phyloP scores from a whole-genome alignment of 257 asterid species.

The Scutellaria baicalensis region DNA sequence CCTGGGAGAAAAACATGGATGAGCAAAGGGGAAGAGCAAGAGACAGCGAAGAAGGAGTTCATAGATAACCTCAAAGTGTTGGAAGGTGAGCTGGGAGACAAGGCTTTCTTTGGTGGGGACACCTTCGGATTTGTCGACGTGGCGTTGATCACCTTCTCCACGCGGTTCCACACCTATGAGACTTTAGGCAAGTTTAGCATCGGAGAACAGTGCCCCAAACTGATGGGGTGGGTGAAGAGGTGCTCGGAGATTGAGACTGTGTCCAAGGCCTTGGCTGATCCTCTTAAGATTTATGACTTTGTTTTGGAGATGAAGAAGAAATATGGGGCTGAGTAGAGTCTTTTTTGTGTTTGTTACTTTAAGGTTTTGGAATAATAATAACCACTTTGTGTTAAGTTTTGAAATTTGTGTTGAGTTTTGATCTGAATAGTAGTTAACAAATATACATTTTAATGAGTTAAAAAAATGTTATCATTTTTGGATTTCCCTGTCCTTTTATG shows the following conservation, averaged over 20 bases:
- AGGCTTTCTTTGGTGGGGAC: constrained; percentile 42
- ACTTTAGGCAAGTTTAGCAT: constrained; percentile 21
- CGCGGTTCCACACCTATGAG: constrained; percentile 33
- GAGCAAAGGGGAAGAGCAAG: too few relatives aligned
- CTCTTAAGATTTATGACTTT: constrained; percentile 18
- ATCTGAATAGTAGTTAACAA: too few relatives aligned
- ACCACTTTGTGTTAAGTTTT: too few relatives aligned
- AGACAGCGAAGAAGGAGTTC: too few relatives aligned
- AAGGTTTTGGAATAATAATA: too few relatives aligned
- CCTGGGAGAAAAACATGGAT: too few relatives aligned
- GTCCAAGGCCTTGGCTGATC: constrained; percentile 29
- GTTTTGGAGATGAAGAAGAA: constrained; percentile 13
- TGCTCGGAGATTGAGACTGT: constrained; percentile 31
- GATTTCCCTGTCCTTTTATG: too few relatives aligned
- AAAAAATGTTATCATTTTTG: too few relatives aligned
- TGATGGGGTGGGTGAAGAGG: constrained; percentile 31
- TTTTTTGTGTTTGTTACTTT: too few relatives aligned
- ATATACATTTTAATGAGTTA: too few relatives aligned
- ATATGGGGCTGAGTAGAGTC: constrained; percentile 3
- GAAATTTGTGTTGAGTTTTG: too few relatives aligned
- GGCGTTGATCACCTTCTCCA: constrained; percentile 17
- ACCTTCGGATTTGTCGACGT: constrained; percentile 29
- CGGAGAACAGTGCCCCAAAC: constrained; percentile 29
- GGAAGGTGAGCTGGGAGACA: constrained; percentile 39
- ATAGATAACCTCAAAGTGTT: constrained; percentile 6